Percentiles rank a stretch among this genome's conserved stretches.
These are phyloP conservation scores for Fusarium newnesense DNA, from an alignment of 2,329 filamentous ascomycete species.

Conservation along the genomic window DNA sequence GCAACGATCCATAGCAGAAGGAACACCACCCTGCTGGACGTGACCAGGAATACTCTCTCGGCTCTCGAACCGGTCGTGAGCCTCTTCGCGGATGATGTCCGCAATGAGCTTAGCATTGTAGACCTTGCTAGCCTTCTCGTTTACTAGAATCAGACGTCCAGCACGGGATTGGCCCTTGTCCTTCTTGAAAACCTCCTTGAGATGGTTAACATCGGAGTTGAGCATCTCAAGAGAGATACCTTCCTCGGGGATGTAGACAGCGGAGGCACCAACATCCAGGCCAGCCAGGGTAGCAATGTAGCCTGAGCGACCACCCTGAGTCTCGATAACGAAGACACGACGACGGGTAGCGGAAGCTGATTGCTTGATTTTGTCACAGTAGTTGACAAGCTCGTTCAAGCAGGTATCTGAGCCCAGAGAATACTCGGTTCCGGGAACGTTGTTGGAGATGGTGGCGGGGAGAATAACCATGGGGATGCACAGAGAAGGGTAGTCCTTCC, in stretches of 20 bases:
- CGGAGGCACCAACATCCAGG: conserved; percentile 88
- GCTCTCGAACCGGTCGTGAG: conserved; percentile 90
- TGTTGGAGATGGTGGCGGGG: conserved; percentile 98
- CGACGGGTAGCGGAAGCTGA: conserved; percentile 93
- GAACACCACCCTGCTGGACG: conserved; percentile 92
- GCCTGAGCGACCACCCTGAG: conserved; percentile 92
- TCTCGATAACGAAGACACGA: conserved; percentile 97
- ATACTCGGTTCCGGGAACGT: conserved; percentile 97
- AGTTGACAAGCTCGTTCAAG: conserved; percentile 91
- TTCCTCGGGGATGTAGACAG: conserved; percentile 97
- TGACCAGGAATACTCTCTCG: conserved; percentile 92
- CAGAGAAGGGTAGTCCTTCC: conserved; percentile 82
- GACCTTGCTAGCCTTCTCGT: conserved; percentile 90
- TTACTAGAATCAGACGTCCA: conserved; percentile 94
- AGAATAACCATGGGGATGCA: conserved; percentile 92
- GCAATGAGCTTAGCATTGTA: conserved; percentile 95
- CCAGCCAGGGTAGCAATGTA: conserved; percentile 93
- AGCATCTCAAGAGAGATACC: conserved; percentile 95
- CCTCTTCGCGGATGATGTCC: conserved; percentile 94
- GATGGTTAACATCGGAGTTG: conserved; percentile 85
- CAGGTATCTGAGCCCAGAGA: conserved; percentile 97
- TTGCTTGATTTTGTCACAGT: conserved; percentile 98
- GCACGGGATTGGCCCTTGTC: conserved; percentile 91
- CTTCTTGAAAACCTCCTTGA: conserved; percentile 84
- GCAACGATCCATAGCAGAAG: conserved; percentile 95